Evolutionary conservation across 2,329 filamentous ascomycete species (phyloP).

Genomic region (Corinectria fuckeliana): DNA sequence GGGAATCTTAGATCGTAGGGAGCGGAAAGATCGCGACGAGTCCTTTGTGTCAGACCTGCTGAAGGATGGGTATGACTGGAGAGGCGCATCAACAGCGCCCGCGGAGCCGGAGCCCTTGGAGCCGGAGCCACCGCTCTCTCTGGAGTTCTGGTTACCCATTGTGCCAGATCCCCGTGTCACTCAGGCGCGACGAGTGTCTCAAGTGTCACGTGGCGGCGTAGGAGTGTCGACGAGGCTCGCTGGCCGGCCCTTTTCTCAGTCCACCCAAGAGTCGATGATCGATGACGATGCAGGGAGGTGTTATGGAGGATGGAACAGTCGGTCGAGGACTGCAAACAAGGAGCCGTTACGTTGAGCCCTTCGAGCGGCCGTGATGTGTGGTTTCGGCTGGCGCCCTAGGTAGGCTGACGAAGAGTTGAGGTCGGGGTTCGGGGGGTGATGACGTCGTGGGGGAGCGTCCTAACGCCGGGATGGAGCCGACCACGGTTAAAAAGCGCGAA

Average conservation of each 20-base stretch:
- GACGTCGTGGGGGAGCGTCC: constrained; percentile 35
- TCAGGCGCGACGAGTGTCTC: constrained; percentile 37
- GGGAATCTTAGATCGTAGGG: constrained; percentile 88
- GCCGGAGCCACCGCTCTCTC: constrained; percentile 54
- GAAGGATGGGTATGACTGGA: constrained; percentile 91
- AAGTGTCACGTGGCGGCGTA: constrained; percentile 39
- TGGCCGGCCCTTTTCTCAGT: constrained; percentile 26
- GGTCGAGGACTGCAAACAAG: constrained; percentile 57
- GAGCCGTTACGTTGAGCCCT: constrained; percentile 52
- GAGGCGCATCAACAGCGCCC: constrained; percentile 50
- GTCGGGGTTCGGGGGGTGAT: constrained; percentile 30
- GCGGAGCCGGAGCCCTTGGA: constrained; percentile 58
- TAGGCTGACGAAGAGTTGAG: constrained; percentile 30
- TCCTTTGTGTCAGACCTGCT: constrained; percentile 92
- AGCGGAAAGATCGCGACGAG: constrained; percentile 84
- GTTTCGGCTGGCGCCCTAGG: constrained; percentile 41
- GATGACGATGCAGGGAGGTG: constrained; percentile 29
- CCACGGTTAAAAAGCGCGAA: constrained; percentile 28
- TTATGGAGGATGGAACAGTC: constrained; percentile 62
- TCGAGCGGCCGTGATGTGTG: constrained; percentile 58
- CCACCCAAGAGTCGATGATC: constrained; percentile 18
- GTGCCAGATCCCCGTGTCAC: constrained; percentile 27
- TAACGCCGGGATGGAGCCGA: constrained; percentile 36
- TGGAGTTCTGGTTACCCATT: constrained; percentile 81
- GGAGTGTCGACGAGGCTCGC: constrained; percentile 29